A percentile compares a stretch with the other conserved stretches of the same genome.
phyloP scores from a whole-genome alignment of 352 stramenopile species.

The Pythium biforme region DNA sequence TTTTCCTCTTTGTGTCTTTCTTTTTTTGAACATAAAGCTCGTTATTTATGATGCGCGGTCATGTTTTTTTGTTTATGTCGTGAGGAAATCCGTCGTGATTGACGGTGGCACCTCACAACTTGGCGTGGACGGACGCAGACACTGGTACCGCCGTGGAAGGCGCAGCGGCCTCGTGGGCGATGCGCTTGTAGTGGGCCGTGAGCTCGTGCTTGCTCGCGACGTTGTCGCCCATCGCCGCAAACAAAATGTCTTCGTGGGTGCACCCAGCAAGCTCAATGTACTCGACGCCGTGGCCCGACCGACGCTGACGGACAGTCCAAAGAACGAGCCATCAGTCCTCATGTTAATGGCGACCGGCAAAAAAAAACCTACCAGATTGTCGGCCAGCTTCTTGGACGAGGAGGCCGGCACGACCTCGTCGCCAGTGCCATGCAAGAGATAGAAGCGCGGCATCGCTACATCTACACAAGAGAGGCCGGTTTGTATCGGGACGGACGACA shows the following conservation, averaged over 20 bases:
- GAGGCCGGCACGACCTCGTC: slow-evolving; percentile 61
- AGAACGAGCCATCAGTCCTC: neutral
- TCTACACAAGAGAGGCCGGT: slow-evolving; percentile 9
- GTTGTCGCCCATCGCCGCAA: slow-evolving; percentile 68
- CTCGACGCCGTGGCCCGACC: slow-evolving; percentile 39
- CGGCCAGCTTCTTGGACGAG: slow-evolving; percentile 56
- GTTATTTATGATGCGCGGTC: slow-evolving; percentile 13
- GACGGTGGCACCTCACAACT: neutral
- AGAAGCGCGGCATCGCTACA: slow-evolving; percentile 45
- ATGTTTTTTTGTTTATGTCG: neutral
- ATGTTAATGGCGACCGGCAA: too few relatives aligned
- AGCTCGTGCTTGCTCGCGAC: slow-evolving; percentile 42
- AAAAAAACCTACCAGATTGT: slow-evolving; percentile 39
- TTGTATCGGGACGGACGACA: too few relatives aligned
- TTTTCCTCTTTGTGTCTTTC: neutral
- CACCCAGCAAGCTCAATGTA: slow-evolving; percentile 49
- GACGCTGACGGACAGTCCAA: slow-evolving; percentile 24
- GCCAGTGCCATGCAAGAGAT: slow-evolving; percentile 55
- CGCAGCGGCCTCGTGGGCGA: slow-evolving; percentile 17
- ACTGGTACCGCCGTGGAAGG: too few relatives aligned
- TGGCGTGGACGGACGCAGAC: neutral
- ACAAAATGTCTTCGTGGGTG: slow-evolving; percentile 64
- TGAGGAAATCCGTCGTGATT: neutral
- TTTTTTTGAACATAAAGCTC: neutral
- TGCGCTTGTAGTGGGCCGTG: slow-evolving; percentile 40